Evolutionary conservation across 257 asterid genomes (phyloP), one percentile per base, ranked within the genome.

Genomic region (Echium plantagineum): DNA sequence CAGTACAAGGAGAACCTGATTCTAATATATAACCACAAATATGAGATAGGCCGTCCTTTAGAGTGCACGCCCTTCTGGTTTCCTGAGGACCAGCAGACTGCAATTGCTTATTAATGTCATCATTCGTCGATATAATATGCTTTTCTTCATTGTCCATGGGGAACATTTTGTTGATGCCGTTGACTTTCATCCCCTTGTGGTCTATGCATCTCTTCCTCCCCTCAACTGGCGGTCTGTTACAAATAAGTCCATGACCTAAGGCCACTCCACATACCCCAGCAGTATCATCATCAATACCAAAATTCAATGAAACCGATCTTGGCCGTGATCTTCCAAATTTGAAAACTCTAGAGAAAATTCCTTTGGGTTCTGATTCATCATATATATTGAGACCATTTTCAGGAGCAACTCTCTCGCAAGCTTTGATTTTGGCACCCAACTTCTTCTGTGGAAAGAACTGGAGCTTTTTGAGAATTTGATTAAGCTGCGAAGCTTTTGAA

Each of bases 111-210:
- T 22, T 49, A 17, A 24, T 46, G 10, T 68, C 31, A 12, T 16
- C 17, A 26, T 5, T 10, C 9, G 26, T 16, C 13, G 58, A 28
- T 49, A 18, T 61, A 19, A 46, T 48, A 32, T 47, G 21, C 30
- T 10, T 5, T 20, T 24, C 52, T 55, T 63, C 42, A 20, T 60
- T 63, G 22, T 51, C 63, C 35, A 42, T 51, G 51, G 70, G 58
- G 48, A 55, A 58, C 77, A 80, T 70, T 5, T 76, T 30, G 53
- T 21, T 64, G 35, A 46, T 32, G 64, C 84, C 90, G 65, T 82
- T 85, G 63, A 84, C 76, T 71, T 77, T 84, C 95, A 79, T 82
- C 53, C 98, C 98, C 78, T 84, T 91, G 76, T 91, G 98, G 66
- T 73, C 66, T n/a, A 72, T 67, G 60, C 98, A 91, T 65, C 96